Percentiles rank a stretch among this genome's conserved stretches.
These are phyloP conservation scores for Oryza meridionalis DNA, from an alignment of 176 grass and related monocot genomes.

Conservation along the genomic window DNA sequence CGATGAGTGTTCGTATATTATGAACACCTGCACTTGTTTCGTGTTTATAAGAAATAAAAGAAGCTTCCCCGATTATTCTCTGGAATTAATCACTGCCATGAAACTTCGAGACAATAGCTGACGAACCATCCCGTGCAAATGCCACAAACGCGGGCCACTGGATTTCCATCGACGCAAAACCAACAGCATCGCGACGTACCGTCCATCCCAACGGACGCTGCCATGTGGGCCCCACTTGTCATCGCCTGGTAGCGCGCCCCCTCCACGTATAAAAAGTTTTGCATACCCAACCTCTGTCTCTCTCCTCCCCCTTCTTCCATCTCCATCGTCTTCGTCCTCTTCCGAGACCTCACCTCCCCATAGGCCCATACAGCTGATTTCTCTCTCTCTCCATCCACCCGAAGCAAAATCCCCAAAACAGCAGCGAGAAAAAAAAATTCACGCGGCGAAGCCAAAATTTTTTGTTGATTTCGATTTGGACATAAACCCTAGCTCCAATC, in stretches of 20 bases:
- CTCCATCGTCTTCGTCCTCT: constrained; percentile 11
- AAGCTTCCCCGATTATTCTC: no score
- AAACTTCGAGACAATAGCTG: background rate
- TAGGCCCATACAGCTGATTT: background rate
- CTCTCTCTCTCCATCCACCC: constrained; percentile 9
- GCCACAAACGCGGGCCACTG: background rate
- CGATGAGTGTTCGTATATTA: no score
- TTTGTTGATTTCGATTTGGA: background rate
- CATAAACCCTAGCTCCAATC: constrained; percentile 12
- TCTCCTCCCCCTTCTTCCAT: background rate
- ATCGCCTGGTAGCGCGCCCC: background rate
- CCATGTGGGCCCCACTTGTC: background rate
- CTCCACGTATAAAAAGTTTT: constrained; percentile 17
- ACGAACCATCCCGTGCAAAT: background rate
- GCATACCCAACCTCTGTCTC: background rate
- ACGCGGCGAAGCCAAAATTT: background rate
- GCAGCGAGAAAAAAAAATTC: constrained; percentile 4
- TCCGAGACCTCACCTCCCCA: constrained; percentile 7
- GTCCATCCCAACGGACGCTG: background rate
- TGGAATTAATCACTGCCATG: background rate
- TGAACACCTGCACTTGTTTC: no score
- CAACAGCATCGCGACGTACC: background rate
- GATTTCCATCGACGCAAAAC: background rate
- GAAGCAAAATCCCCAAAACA: constrained; percentile 31
- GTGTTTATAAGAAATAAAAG: no score